A percentile compares a stretch with the other conserved stretches of the same genome.
Conservation (phyloP, 225 moss, liverwort and hornwort genomes). For the Neckera pumila region DNA sequence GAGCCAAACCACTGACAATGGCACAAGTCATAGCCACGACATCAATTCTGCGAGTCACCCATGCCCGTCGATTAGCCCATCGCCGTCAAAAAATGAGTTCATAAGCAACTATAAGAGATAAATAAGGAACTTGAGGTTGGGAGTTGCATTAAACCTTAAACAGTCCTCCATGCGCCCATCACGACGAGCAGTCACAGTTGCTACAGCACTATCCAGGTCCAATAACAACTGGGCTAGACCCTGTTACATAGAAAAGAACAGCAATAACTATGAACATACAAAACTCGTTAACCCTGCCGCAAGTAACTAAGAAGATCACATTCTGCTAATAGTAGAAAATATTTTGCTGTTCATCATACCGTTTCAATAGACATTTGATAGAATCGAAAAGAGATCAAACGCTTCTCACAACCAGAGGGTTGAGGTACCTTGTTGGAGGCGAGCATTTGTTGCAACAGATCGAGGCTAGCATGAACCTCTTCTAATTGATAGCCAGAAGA, state of each 20-base stretch:
- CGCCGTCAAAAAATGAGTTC: neutral
- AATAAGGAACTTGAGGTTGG: neutral
- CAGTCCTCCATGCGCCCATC: constrained; percentile 83
- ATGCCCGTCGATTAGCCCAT: neutral
- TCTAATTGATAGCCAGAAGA: constrained; percentile 52
- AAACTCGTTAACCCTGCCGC: neutral
- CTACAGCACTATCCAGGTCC: constrained; percentile 69
- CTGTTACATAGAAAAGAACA: constrained; percentile 17
- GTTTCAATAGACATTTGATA: neutral
- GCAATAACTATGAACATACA: neutral
- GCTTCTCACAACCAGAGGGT: neutral
- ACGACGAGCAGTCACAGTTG: constrained; percentile 48
- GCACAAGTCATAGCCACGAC: constrained; percentile 86
- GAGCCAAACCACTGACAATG: constrained; percentile 66
- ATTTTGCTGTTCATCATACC: neutral
- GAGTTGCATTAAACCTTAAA: constrained; percentile 41
- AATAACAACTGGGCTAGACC: constrained; percentile 67
- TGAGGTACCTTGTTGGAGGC: constrained; percentile 67
- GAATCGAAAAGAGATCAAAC: neutral
- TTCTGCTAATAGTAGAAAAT: neutral
- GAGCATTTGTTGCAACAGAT: constrained; percentile 78
- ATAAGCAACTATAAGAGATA: neutral
- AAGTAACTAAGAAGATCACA: neutral
- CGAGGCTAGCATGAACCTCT: constrained; percentile 72
- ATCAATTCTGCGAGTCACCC: constrained; percentile 56